These are phyloP conservation scores for Oropetium thomaeum DNA, from an alignment of 176 grass and related monocot species.

Conservation along the genomic window DNA sequence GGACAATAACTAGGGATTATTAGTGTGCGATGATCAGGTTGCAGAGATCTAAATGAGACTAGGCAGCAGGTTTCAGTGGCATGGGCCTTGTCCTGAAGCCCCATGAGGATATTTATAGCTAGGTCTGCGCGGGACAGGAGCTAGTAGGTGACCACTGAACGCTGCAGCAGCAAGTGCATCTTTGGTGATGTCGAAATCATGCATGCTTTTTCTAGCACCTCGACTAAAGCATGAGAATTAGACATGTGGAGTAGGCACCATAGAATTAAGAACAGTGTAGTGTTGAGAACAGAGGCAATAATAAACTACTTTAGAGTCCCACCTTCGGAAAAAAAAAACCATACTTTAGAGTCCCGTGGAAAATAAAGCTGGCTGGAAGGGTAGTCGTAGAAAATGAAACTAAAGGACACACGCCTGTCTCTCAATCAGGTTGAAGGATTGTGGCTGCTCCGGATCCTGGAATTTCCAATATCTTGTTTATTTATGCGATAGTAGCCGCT, in stretches of 20 bases:
- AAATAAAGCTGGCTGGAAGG: no score
- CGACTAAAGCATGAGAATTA: conserved; percentile 28
- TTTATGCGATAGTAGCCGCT: neutral
- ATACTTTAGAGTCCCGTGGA: no score
- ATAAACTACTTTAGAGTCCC: neutral
- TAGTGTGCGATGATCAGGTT: no score
- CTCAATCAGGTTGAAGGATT: neutral
- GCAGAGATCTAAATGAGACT: no score
- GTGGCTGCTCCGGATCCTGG: neutral
- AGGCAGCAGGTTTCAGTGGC: conserved; percentile 2
- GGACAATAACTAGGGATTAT: neutral
- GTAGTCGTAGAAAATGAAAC: no score
- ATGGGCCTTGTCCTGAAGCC: conserved; percentile 42
- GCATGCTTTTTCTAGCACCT: neutral
- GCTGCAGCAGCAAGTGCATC: neutral
- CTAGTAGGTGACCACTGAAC: no score
- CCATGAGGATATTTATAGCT: conserved; percentile 55
- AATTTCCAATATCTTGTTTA: neutral
- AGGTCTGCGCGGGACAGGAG: no score
- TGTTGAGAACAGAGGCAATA: conserved; percentile 15
- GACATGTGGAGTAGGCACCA: conserved; percentile 34
- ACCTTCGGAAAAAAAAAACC: no score
- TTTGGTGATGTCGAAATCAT: neutral
- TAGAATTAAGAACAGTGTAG: neutral
- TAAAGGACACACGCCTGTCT: conserved; percentile 7